Base-by-base conservation (phyloP, 116 monocot species). In the Papilionanthe hybrid region DNA sequence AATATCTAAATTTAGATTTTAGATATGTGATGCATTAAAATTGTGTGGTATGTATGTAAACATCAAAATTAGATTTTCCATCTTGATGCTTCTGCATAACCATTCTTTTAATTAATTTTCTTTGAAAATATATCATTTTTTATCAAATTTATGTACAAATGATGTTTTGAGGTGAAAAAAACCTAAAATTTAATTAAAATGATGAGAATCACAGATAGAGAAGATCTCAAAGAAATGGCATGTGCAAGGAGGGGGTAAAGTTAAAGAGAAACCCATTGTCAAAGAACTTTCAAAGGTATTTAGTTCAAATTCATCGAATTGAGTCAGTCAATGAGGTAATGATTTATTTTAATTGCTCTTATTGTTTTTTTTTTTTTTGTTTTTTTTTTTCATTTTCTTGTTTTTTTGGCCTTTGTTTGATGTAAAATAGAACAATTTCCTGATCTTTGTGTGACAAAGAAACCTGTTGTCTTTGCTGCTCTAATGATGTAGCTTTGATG, bases 271-370 rank as follows among this genome's bases (percentile, higher is more conserved):
- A 53, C 42, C 85, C 22, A 49, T 90, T 10, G n/a, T 94, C 23
- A 94, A 87, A 81, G 88, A 92, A 78, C 83, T 94, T 72, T 88
- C 88, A 15, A 90, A 87, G 79, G 77, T 75, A 44, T 77, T 92
- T 44, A 44, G 69, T 32, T 69, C 69, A 13, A 69, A n/a, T 69
- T 37, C 69, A 69, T 30, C 29, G 6, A 30, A 30, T 17, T 69
- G 37, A 69, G 17, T 69, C 65, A 65, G 37, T 69, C 15, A 32
- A 71, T 71, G 68, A 37, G 5, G 12, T 71, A 32, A 37, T 71
- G 37, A 71, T 71, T 71, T 71, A 5, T n/a, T n/a, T n/a, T n/a
- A n/a, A n/a, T 30, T 71, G 32, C 15, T 53, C 17, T 17, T 3
- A 1, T 32, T 37, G 1, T 37, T 37, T 1, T 37, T 37, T 3